Evolutionary conservation across 2,329 filamentous ascomycete species (phyloP).

Genomic region (Ophiostoma australiae): DNA sequence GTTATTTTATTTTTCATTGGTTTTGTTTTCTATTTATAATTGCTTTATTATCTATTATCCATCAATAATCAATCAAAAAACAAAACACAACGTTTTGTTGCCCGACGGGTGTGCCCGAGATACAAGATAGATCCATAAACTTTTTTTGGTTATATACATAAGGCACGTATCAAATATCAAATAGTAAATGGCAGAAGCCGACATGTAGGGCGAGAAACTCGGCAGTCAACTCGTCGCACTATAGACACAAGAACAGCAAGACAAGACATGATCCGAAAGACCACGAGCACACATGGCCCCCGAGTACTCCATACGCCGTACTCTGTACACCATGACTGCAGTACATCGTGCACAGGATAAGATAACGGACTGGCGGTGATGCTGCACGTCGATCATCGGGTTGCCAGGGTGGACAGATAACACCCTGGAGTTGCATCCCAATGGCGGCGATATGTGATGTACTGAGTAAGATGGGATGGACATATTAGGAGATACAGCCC

Average conservation of each 20-base stretch:
- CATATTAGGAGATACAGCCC: background rate
- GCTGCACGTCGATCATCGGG: constrained; percentile 3
- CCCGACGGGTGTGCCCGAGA: background rate
- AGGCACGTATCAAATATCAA: background rate
- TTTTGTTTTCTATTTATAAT: too few species aligned
- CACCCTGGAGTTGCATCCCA: background rate
- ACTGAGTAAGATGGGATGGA: background rate
- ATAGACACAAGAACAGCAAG: background rate
- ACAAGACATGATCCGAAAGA: background rate
- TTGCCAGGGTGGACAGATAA: background rate
- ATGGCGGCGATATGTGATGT: background rate
- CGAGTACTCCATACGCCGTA: too few species aligned
- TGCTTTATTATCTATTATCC: too few species aligned
- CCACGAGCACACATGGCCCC: background rate
- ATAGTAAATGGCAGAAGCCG: background rate
- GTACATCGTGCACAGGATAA: background rate
- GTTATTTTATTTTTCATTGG: background rate
- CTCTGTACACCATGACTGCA: background rate
- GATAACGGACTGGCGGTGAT: constrained; percentile 2
- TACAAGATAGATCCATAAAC: background rate
- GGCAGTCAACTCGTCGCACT: background rate
- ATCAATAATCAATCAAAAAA: too few species aligned
- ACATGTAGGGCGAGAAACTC: background rate
- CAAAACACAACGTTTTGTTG: background rate
- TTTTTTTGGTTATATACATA: too few species aligned